Evolutionary conservation across 768 basidiomycete genomes (phyloP), one percentile per base, ranked within the genome.

Genomic region (Boletus rubescentipes): DNA sequence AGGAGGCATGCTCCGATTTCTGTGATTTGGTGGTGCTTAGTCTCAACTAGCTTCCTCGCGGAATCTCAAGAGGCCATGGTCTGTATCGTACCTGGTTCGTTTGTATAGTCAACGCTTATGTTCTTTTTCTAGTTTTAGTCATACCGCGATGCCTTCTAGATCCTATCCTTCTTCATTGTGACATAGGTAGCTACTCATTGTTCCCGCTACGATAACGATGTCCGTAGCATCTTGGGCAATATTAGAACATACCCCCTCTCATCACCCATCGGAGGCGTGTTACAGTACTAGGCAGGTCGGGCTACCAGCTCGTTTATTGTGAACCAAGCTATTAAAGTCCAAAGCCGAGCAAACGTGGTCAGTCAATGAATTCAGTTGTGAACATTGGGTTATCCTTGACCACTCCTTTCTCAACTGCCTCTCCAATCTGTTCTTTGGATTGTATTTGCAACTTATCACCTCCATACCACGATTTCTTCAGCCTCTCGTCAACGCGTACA

Each of bases 1-100:
- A 16, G 32, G n/a, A 36, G 4, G 38, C 8, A 10, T 21, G 40
- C 14, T 30, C 29, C 36, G 14, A 37, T 16, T 48, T 23, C 7
- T 47, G 23, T 26, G 61, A 59, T 30, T 43, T 64, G 44, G 16
- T 54, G 31, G 63, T 64, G 29, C 51, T 62, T 10, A 35, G 18
- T 39, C 47, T 64, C 44, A 53, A 47, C 39, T 63, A 58, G 41
- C n/a, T 11, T 31, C 21, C 38, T 39, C 18, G n/a, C 8, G 26
- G 26, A 16, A 10, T n/a, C 20, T 29, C 18, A 14, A 26, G 32
- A n/a, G 34, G n/a, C 12, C 14, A 41, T 31, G 29, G 46, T 55
- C 9, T n/a, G 47, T 48, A 3, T 30, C 20, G 3, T 30, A 14
- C 18, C 23, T 45, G 14, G 20, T 41, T 36, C 18, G 18, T 35